Conservation (phyloP, 306 rosid genomes). For the Calophaca sinica region DNA sequence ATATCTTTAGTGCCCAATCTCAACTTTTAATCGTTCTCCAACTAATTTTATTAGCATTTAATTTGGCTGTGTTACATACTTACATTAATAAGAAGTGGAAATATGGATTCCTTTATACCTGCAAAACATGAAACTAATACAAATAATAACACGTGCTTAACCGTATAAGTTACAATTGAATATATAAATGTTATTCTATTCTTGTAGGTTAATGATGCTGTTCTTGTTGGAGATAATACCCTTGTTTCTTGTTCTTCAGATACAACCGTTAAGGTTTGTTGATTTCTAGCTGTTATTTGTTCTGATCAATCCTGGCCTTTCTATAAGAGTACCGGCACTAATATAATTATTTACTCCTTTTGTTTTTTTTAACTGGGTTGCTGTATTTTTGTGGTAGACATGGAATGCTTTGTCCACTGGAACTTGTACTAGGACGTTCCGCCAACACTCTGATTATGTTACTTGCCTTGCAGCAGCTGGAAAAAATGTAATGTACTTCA, state of each 20-base stretch:
- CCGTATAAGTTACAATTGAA: constrained; percentile 4
- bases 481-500: constrained; percentile 85
- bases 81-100: background rate
- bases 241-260: constrained; percentile 99
- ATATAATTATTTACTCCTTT: constrained; percentile 32
- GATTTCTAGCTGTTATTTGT: constrained; percentile 33
- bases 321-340: constrained; percentile 33
- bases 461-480: constrained; percentile 92
- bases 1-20: constrained; percentile 20
- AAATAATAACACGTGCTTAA: constrained; percentile 23
- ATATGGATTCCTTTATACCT: constrained; percentile 28
- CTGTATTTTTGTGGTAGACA: constrained; percentile 57
- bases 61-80: constrained; percentile 3
- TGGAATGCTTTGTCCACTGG: constrained; percentile 88
- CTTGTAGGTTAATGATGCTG: constrained; percentile 93
- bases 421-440: constrained; percentile 79
- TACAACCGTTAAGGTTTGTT: constrained; percentile 88
- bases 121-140: constrained; percentile 1
- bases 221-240: constrained; percentile 83
- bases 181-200: constrained; percentile 43
- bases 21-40: constrained; percentile 2
- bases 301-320: constrained; percentile 10
- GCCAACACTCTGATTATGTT: constrained; percentile 94
- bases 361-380: constrained; percentile 5
- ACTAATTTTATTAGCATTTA: constrained; percentile 31